These are phyloP conservation scores for Nepenthes mirabilis DNA, from an alignment of 148 eudicot genomes.

Conservation along the genomic window DNA sequence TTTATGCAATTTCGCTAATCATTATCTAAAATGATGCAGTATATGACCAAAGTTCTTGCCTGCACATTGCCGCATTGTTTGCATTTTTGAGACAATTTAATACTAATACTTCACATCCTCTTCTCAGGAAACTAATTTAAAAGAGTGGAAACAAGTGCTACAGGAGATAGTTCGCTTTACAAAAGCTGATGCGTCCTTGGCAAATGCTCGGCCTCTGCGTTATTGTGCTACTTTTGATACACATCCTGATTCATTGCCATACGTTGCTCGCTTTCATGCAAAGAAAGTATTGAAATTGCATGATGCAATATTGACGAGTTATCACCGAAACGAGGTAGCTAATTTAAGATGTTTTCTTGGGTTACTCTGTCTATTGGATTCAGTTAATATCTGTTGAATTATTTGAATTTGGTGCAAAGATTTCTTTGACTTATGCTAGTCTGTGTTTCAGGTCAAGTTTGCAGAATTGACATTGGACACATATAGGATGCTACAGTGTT, in stretches of 20 bases:
- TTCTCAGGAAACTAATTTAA: slow-evolving; percentile 69
- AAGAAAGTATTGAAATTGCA: slow-evolving; percentile 76
- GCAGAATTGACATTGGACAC: slow-evolving; percentile 89
- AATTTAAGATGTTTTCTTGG: slow-evolving; percentile 5
- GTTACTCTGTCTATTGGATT: slow-evolving; percentile 1
- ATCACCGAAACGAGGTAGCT: slow-evolving; percentile 84
- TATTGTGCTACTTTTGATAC: slow-evolving; percentile 72
- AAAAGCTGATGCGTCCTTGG: slow-evolving; percentile 38
- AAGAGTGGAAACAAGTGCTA: slow-evolving; percentile 85
- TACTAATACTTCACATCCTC: not conserved
- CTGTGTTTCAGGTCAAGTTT: slow-evolving; percentile 69
- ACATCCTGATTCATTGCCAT: slow-evolving; percentile 62
- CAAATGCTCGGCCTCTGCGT: slow-evolving; percentile 54
- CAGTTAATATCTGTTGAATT: not conserved
- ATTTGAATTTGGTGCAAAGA: not conserved
- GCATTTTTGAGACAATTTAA: not conserved
- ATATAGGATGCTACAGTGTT: slow-evolving; percentile 88
- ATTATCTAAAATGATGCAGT: too few species aligned
- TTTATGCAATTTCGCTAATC: too few species aligned
- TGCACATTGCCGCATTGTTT: not conserved
- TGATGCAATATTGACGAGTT: slow-evolving; percentile 81
- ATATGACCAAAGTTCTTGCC: too few species aligned
- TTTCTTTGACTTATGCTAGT: slow-evolving; percentile 5
- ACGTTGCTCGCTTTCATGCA: slow-evolving; percentile 82
- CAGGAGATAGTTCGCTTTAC: slow-evolving; percentile 77